These are phyloP conservation scores for Aphanomyces euteiches DNA, from an alignment of 352 stramenopile species.

Conservation along the genomic window DNA sequence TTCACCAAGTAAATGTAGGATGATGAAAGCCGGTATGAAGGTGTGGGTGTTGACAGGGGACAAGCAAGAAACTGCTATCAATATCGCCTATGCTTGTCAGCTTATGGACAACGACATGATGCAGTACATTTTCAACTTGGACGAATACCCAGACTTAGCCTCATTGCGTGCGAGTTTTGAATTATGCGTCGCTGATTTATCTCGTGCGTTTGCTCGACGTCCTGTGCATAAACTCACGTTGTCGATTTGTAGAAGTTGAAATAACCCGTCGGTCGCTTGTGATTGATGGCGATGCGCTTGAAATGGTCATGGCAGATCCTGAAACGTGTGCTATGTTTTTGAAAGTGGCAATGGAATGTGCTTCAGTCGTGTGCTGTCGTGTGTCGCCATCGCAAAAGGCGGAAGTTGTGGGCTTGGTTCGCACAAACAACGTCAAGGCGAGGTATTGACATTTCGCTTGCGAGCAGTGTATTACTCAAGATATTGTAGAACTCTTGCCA, in stretches of 20 bases:
- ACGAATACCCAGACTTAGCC: conserved; percentile 29
- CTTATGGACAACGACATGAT: conserved; percentile 87
- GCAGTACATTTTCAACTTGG: conserved; percentile 62
- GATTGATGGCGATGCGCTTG: conserved; percentile 74
- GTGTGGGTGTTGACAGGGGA: conserved; percentile 93
- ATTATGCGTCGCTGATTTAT: conserved; percentile 9
- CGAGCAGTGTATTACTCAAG: not conserved
- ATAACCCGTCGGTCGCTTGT: conserved; percentile 41
- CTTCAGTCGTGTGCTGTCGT: conserved; percentile 82
- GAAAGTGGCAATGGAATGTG: conserved; percentile 74
- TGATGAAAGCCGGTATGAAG: conserved; percentile 85
- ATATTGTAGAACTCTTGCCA: conserved; percentile 65
- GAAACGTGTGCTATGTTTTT: conserved; percentile 47
- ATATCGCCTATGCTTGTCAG: conserved; percentile 89
- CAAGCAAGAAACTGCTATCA: conserved; percentile 93
- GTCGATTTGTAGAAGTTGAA: conserved; percentile 53
- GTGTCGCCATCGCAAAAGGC: conserved; percentile 86
- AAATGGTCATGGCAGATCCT: conserved; percentile 44
- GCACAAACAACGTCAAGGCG: conserved; percentile 40
- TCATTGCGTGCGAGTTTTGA: conserved; percentile 1
- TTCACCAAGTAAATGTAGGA: conserved; percentile 35
- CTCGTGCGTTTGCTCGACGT: not conserved
- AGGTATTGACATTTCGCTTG: conserved; percentile 40
- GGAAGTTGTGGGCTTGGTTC: conserved; percentile 74
- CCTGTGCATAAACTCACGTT: too few relatives aligned